Percentiles rank a stretch among this genome's conserved stretches.
phyloP scores from a whole-genome alignment of 768 basidiomycete species.

The Pilatotrama ljubarskyi region DNA sequence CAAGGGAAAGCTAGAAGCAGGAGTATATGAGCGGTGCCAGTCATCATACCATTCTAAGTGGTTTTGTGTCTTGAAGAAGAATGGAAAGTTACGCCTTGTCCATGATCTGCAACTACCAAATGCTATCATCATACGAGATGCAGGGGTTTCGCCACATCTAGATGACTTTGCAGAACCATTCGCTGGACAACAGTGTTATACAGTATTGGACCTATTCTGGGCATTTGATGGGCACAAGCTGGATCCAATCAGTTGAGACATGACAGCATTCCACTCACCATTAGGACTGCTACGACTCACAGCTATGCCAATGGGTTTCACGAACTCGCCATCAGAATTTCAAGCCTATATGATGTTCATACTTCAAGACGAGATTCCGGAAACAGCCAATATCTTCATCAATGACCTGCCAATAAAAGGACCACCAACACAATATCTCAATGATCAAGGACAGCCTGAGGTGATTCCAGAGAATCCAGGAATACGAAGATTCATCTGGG shows the following conservation, averaged over 20 bases:
- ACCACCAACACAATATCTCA: constrained; percentile 15
- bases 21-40: background rate
- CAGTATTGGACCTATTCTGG: constrained; percentile 19
- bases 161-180: constrained; percentile 34
- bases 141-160: constrained; percentile 35
- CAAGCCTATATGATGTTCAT: constrained; percentile 25
- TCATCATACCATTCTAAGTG: constrained; percentile 26
- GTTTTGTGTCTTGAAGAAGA: constrained; percentile 43
- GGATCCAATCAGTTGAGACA: constrained; percentile 7
- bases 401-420: constrained; percentile 29
- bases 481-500: constrained; percentile 26
- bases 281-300: constrained; percentile 16
- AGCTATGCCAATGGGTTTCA: constrained; percentile 20
- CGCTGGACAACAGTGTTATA: constrained; percentile 17
- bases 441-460: constrained; percentile 7
- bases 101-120: constrained; percentile 43
- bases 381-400: constrained; percentile 23
- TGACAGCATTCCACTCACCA: constrained; percentile 24
- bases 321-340: constrained; percentile 27
- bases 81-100: constrained; percentile 34
- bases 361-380: constrained; percentile 27
- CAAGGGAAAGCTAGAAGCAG: no score
- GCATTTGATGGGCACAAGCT: constrained; percentile 20
- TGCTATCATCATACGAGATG: constrained; percentile 38
- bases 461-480: constrained; percentile 8